phyloP scores from a whole-genome alignment of 2,329 filamentous ascomycete genomes.

The Cercospora sp. region DNA sequence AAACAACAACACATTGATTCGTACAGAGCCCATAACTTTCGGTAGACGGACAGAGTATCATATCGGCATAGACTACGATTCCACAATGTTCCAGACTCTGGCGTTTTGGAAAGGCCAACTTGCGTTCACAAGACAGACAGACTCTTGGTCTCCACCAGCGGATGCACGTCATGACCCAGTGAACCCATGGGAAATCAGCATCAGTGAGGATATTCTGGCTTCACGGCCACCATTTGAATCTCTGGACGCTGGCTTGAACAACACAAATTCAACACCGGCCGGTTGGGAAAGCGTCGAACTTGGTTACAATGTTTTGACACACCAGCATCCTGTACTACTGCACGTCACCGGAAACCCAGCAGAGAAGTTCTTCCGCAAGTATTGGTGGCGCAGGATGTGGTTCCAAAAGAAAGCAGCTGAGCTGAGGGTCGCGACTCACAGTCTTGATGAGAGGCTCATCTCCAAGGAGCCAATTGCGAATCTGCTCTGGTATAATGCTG shows the following conservation, averaged over 20 bases:
- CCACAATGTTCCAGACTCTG: slow-evolving; percentile 33
- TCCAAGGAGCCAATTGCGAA: slow-evolving; percentile 29
- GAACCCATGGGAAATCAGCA: slow-evolving; percentile 24
- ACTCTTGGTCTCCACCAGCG: slow-evolving; percentile 27
- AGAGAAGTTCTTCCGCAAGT: slow-evolving; percentile 34
- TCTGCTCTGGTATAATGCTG: slow-evolving; percentile 32
- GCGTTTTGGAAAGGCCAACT: slow-evolving; percentile 37
- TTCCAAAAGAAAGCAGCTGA: slow-evolving; percentile 32
- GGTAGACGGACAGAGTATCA: slow-evolving; percentile 27
- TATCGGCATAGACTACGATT: slow-evolving; percentile 29
- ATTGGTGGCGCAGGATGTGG: slow-evolving; percentile 39
- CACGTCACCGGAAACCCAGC: slow-evolving; percentile 34
- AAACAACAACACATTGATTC: slow-evolving; percentile 42
- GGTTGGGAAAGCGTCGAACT: slow-evolving; percentile 27
- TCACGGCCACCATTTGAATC: slow-evolving; percentile 32
- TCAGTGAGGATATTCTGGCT: slow-evolving; percentile 29
- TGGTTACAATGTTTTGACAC: slow-evolving; percentile 34
- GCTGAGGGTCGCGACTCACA: slow-evolving; percentile 27
- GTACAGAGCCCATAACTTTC: slow-evolving; percentile 33
- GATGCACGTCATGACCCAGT: slow-evolving; percentile 14
- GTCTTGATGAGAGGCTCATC: slow-evolving; percentile 22
- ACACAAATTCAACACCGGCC: neutral
- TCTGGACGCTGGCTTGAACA: slow-evolving; percentile 15
- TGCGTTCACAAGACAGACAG: slow-evolving; percentile 42
- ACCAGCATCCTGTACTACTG: slow-evolving; percentile 30